These are phyloP conservation scores for Phytophthora ohioensis DNA, from an alignment of 352 stramenopile species.

Conservation along the genomic window DNA sequence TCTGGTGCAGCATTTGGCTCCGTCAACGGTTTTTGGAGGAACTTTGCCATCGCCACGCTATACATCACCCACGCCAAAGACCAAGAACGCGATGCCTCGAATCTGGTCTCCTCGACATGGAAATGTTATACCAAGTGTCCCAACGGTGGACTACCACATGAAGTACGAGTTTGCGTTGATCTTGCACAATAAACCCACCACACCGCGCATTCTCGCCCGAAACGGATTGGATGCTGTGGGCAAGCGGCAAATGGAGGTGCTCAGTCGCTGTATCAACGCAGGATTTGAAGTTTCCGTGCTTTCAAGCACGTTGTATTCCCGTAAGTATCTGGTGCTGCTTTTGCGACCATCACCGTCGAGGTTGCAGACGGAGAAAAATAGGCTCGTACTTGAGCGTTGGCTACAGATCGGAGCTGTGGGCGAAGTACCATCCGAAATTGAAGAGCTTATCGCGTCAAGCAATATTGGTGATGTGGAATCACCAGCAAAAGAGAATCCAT, in stretches of 20 bases:
- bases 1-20: slow-evolving; percentile 81
- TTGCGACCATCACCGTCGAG: slow-evolving; percentile 67
- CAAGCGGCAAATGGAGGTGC: slow-evolving; percentile 80
- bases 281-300: slow-evolving; percentile 83
- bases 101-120: slow-evolving; percentile 79
- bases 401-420: slow-evolving; percentile 87
- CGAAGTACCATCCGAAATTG: slow-evolving; percentile 87
- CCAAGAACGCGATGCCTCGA: slow-evolving; percentile 57
- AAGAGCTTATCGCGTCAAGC: slow-evolving; percentile 85
- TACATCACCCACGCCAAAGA: slow-evolving; percentile 55
- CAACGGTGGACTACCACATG: slow-evolving; percentile 65
- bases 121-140: slow-evolving; percentile 42
- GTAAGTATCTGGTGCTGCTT: slow-evolving; percentile 85
- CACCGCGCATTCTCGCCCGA: slow-evolving; percentile 71
- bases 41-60: slow-evolving; percentile 45
- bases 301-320: slow-evolving; percentile 81
- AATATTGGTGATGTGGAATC: slow-evolving; percentile 63
- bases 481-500: slow-evolving; percentile 14
- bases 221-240: slow-evolving; percentile 79
- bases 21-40: slow-evolving; percentile 44
- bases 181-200: slow-evolving; percentile 85
- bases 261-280: slow-evolving; percentile 77
- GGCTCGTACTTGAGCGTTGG: slow-evolving; percentile 84
- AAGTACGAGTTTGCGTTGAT: slow-evolving; percentile 90
- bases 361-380: slow-evolving; percentile 83